Evolutionary conservation across 257 asterid species (phyloP).

Genomic region (Capsicum pubescens): DNA sequence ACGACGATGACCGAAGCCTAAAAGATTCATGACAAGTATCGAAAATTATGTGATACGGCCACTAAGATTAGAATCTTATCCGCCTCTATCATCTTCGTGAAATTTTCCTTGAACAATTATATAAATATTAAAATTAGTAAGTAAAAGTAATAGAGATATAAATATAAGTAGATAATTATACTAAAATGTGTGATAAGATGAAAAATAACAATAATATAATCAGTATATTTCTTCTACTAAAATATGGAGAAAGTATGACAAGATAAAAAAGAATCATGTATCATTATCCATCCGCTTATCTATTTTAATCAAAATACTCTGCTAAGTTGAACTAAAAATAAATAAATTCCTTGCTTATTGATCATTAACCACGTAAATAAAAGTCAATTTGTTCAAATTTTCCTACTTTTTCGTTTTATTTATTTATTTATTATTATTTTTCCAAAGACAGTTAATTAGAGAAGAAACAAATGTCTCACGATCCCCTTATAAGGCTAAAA

Average conservation of each 20-base stretch:
- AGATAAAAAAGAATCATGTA: too few relatives aligned
- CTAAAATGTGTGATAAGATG: background rate
- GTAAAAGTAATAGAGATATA: background rate
- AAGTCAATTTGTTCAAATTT: background rate
- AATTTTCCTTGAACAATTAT: background rate
- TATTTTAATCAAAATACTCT: too few relatives aligned
- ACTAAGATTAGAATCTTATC: background rate
- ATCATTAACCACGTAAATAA: background rate
- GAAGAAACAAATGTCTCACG: background rate
- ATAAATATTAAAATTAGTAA: background rate
- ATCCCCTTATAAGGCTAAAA: background rate
- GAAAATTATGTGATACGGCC: background rate
- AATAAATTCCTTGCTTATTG: too few relatives aligned
- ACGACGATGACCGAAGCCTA: too few relatives aligned
- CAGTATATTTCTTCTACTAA: background rate
- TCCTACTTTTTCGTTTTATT: background rate
- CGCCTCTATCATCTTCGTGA: background rate
- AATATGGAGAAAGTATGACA: too few relatives aligned
- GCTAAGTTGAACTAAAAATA: too few relatives aligned
- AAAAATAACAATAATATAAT: too few relatives aligned
- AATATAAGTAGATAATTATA: background rate
- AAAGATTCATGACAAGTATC: background rate
- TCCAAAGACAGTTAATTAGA: background rate
- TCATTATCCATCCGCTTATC: too few relatives aligned
- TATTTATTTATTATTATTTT: background rate